phyloP scores from a whole-genome alignment of 306 rosid genomes.

The Coriaria nepalensis region DNA sequence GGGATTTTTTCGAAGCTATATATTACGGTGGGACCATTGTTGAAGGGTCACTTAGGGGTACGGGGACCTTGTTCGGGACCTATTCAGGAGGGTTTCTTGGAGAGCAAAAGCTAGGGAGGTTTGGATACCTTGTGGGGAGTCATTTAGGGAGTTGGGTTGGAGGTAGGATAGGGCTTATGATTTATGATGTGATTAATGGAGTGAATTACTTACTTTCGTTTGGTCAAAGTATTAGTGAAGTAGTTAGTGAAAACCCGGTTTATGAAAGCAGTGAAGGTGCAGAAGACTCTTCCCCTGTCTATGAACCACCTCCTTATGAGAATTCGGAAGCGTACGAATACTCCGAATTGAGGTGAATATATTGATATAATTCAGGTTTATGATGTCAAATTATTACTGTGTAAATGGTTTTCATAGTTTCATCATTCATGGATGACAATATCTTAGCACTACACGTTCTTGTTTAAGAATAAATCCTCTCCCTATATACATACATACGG shows the following conservation, averaged over 20 bases:
- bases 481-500: too few species aligned
- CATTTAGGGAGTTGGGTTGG: constrained; percentile 86
- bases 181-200: constrained; percentile 67
- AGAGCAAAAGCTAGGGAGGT: constrained; percentile 63
- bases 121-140: constrained; percentile 89
- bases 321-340: constrained; percentile 25
- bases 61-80: constrained; percentile 60
- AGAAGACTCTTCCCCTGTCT: constrained; percentile 10
- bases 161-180: constrained; percentile 77
- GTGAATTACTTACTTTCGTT: constrained; percentile 45
- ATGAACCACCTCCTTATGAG: constrained; percentile 18
- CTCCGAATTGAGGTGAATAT: constrained; percentile 41
- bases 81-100: constrained; percentile 57
- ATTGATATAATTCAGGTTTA: too few species aligned
- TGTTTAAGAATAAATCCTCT: too few species aligned
- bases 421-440: not conserved
- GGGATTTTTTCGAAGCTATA: constrained; percentile 81
- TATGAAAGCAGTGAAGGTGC: constrained; percentile 26
- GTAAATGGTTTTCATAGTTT: not conserved
- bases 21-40: constrained; percentile 63
- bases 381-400: too few species aligned
- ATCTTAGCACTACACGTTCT: not conserved
- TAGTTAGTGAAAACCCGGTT: constrained; percentile 16
- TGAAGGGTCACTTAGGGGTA: constrained; percentile 68
- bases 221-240: constrained; percentile 20